phyloP scores from a whole-genome alignment of 345 rosid species.

The Aquilaria yunnanensis region DNA sequence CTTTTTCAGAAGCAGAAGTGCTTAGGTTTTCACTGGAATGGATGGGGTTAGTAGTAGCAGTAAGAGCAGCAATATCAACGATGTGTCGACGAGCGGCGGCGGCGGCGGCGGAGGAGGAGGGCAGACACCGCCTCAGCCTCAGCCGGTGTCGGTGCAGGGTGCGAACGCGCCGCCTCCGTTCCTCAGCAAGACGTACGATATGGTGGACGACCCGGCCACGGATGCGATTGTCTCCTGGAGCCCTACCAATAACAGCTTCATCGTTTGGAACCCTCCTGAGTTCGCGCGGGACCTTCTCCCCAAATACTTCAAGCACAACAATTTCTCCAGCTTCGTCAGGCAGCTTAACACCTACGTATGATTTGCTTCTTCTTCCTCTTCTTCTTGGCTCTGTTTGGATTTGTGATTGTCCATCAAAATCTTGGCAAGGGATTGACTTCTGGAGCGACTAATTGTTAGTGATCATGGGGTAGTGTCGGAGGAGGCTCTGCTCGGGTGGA shows the following conservation, averaged over 20 bases:
- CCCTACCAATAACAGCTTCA: conserved; percentile 66
- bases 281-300: conserved; percentile 76
- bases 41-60: conserved; percentile 23
- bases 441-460: neutral
- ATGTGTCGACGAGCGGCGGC: conserved; percentile 21
- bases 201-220: conserved; percentile 83
- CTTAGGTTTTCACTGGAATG: conserved; percentile 12
- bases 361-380: neutral
- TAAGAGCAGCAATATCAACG: conserved; percentile 16
- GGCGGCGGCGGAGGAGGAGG: neutral
- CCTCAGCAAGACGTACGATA: conserved; percentile 85
- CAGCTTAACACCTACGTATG: conserved; percentile 84
- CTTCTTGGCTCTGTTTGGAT: neutral
- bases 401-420: neutral
- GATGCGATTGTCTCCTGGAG: conserved; percentile 85
- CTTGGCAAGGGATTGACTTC: too few species aligned
- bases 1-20: neutral
- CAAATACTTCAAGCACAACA: conserved; percentile 83
- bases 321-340: conserved; percentile 89
- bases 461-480: neutral
- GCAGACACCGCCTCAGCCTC: conserved; percentile 16
- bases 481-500: too few species aligned
- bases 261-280: conserved; percentile 88
- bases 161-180: conserved; percentile 71
- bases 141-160: conserved; percentile 38